Conservation (phyloP, 805 yeast species). For the Myxozyma geophila region DNA sequence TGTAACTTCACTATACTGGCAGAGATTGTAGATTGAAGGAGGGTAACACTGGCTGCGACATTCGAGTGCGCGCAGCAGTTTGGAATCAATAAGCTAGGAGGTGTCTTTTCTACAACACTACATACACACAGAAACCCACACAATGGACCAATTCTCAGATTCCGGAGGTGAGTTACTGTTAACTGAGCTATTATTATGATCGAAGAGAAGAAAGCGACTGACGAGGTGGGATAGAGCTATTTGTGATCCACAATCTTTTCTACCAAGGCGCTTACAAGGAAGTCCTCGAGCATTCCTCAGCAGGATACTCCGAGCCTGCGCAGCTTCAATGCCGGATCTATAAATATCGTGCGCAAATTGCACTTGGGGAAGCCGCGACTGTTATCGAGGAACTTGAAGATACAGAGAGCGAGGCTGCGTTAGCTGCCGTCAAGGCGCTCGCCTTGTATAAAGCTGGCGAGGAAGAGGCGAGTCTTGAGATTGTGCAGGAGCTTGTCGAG, state of each 20-base stretch:
- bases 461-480: constrained; percentile 22
- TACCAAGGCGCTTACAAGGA: constrained; percentile 48
- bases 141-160: constrained; percentile 41
- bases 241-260: constrained; percentile 48
- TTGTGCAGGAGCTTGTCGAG: constrained; percentile 38
- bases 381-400: constrained; percentile 42
- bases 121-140: not conserved
- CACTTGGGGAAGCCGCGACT: constrained; percentile 43
- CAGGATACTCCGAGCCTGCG: constrained; percentile 38
- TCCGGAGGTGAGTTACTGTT: constrained; percentile 37
- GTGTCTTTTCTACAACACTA: not conserved
- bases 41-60: no score
- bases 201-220: no score
- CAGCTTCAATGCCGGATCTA: constrained; percentile 43
- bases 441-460: constrained; percentile 35
- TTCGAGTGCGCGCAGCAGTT: no score
- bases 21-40: no score
- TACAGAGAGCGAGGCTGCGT: constrained; percentile 39
- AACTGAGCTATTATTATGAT: not conserved
- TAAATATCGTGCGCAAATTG: constrained; percentile 47
- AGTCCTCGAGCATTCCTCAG: constrained; percentile 42
- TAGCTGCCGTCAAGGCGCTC: constrained; percentile 38
- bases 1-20: no score
- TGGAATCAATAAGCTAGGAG: not conserved
- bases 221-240: constrained; percentile 38